Percentiles rank a stretch among this genome's conserved stretches.
Conservation (phyloP, 805 yeast genomes). For the Kurtzmaniella fragi region DNA sequence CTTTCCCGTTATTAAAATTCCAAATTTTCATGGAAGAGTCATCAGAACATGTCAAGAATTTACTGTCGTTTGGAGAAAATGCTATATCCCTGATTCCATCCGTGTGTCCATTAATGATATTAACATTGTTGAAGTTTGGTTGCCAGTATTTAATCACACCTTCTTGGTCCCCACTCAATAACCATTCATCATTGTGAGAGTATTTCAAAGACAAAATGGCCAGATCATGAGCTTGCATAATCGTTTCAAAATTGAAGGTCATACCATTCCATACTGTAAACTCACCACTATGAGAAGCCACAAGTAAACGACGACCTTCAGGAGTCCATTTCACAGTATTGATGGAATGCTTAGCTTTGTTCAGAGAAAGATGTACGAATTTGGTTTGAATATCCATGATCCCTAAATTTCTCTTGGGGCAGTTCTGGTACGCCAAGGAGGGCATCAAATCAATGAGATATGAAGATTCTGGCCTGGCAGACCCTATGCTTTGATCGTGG, state of each 20-base stretch:
- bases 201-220: slow-evolving; percentile 77
- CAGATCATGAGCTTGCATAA: slow-evolving; percentile 97
- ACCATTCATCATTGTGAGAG: slow-evolving; percentile 91
- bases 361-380: slow-evolving; percentile 85
- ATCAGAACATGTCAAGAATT: slow-evolving; percentile 92
- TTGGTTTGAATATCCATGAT: slow-evolving; percentile 67
- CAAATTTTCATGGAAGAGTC: slow-evolving; percentile 88
- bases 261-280: slow-evolving; percentile 96
- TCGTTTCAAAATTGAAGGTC: slow-evolving; percentile 91
- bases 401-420: slow-evolving; percentile 32
- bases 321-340: slow-evolving; percentile 95
- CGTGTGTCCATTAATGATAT: slow-evolving; percentile 66
- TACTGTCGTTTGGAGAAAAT: slow-evolving; percentile 85
- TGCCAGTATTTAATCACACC: slow-evolving; percentile 96
- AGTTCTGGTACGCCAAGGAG: slow-evolving; percentile 49
- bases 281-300: slow-evolving; percentile 91
- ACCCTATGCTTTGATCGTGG: slow-evolving; percentile 42
- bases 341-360: slow-evolving; percentile 87
- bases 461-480: slow-evolving; percentile 63
- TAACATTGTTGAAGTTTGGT: slow-evolving; percentile 94
- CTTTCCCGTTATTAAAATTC: slow-evolving; percentile 86
- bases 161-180: slow-evolving; percentile 87
- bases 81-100: slow-evolving; percentile 84
- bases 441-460: slow-evolving; percentile 63
- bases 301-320: slow-evolving; percentile 84